These are phyloP conservation scores for Teunomyces gatunensis DNA, from an alignment of 805 yeast genomes.

Conservation along the genomic window DNA sequence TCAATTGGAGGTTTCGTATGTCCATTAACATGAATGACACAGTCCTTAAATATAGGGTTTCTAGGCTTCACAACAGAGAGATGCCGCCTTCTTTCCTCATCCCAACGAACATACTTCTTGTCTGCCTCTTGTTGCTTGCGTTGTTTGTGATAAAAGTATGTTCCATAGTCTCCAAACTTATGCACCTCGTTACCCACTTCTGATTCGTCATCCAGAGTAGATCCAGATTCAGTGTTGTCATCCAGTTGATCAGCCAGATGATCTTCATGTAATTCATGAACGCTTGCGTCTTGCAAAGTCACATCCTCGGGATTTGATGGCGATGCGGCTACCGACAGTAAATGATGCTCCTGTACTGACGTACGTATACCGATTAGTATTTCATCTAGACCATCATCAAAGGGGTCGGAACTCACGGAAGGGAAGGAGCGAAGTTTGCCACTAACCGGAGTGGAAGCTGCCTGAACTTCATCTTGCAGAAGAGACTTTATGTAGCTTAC, in stretches of 20 bases:
- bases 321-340: background rate
- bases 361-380: constrained; percentile 10
- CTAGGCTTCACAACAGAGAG: constrained; percentile 9
- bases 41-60: constrained; percentile 53
- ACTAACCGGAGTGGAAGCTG: constrained; percentile 8
- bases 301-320: background rate
- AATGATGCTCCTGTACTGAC: background rate
- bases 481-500: background rate
- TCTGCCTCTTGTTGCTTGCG: constrained; percentile 61
- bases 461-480: constrained; percentile 3
- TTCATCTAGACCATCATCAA: constrained; percentile 24
- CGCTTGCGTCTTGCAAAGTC: background rate
- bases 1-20: constrained; percentile 78
- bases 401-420: constrained; percentile 22
- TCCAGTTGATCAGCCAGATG: constrained; percentile 16
- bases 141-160: constrained; percentile 62
- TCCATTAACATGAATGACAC: constrained; percentile 82
- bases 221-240: constrained; percentile 17
- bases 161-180: constrained; percentile 63
- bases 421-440: background rate
- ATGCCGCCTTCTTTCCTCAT: constrained; percentile 30
- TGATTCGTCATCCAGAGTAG: background rate
- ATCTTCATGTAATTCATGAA: background rate
- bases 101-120: constrained; percentile 49
- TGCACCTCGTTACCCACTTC: constrained; percentile 30